Evolutionary conservation across 331 rosid genomes (phyloP).

Genomic region (Quercus phellos): DNA sequence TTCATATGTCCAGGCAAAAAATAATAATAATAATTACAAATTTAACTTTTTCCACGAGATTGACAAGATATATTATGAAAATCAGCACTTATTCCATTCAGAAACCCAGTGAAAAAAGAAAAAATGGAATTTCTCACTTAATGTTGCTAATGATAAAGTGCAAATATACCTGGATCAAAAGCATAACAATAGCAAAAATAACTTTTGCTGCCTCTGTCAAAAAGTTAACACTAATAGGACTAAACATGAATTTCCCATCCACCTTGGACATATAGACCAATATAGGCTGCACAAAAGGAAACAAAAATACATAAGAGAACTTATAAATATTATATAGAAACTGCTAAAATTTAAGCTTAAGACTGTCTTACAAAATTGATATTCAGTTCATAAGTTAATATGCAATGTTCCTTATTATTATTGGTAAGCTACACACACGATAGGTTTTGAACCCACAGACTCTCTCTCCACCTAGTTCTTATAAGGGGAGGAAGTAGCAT

Average conservation of each 20-base stretch:
- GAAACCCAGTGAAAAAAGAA: neutral
- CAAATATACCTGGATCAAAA: conserved; percentile 65
- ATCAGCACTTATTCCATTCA: neutral
- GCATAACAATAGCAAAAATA: conserved; percentile 89
- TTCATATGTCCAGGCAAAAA: neutral
- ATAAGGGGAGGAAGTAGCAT: too few relatives aligned
- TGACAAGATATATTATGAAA: neutral
- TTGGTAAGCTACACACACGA: too few relatives aligned
- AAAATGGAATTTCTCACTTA: neutral
- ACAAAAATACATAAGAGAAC: conserved; percentile 12
- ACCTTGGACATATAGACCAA: conserved; percentile 98
- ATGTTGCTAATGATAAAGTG: neutral
- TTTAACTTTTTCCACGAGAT: neutral
- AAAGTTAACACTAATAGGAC: conserved; percentile 97
- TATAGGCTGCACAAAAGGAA: conserved; percentile 66
- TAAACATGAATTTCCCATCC: conserved; percentile 93
- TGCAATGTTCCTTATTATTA: neutral
- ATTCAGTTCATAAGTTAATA: neutral
- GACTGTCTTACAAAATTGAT: neutral
- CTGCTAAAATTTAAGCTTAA: neutral
- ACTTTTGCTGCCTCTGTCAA: conserved; percentile 87
- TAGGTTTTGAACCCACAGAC: too few relatives aligned
- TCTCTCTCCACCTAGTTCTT: neutral
- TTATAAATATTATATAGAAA: neutral
- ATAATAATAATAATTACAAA: neutral